These are phyloP conservation scores for Reticulascus tulasneorum DNA, from an alignment of 2,329 filamentous ascomycete species.

Conservation along the genomic window DNA sequence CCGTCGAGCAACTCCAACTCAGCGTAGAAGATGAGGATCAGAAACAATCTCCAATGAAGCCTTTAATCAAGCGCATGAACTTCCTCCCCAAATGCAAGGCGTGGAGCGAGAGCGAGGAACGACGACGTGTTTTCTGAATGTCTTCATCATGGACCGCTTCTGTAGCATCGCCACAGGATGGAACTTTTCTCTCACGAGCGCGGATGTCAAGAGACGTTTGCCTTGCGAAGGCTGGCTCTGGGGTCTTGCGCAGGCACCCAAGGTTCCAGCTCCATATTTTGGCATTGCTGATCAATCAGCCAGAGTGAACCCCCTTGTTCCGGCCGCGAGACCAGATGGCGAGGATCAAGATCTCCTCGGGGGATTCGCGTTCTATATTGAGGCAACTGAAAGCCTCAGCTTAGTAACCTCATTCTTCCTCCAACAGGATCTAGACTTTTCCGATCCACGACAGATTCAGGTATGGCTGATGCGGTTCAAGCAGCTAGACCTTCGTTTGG, in stretches of 20 bases:
- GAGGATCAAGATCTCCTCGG: slow-evolving; percentile 26
- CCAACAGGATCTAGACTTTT: slow-evolving; percentile 33
- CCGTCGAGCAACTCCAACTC: slow-evolving; percentile 33
- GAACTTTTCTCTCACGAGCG: slow-evolving; percentile 30
- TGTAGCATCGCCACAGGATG: slow-evolving; percentile 34
- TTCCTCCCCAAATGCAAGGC: slow-evolving; percentile 26
- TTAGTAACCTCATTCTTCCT: slow-evolving; percentile 39
- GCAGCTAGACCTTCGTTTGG: slow-evolving; percentile 36
- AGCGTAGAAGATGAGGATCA: slow-evolving; percentile 29
- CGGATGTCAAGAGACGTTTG: slow-evolving; percentile 31
- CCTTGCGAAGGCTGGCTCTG: slow-evolving; percentile 35
- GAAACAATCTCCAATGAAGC: slow-evolving; percentile 15
- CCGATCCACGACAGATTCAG: slow-evolving; percentile 29
- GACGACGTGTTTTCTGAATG: slow-evolving; percentile 36
- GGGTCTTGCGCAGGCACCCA: slow-evolving; percentile 28
- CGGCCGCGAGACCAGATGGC: slow-evolving; percentile 15
- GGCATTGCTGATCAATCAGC: slow-evolving; percentile 30
- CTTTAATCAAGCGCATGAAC: slow-evolving; percentile 28
- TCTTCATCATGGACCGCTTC: slow-evolving; percentile 37
- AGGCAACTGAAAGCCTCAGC: slow-evolving; percentile 38
- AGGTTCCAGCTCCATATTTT: slow-evolving; percentile 34
- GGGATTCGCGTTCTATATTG: slow-evolving; percentile 41
- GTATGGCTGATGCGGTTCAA: slow-evolving; percentile 42
- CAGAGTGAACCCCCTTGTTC: slow-evolving; percentile 12
- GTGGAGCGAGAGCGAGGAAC: slow-evolving; percentile 34